Evolutionary conservation across 2,329 filamentous ascomycete species (phyloP).

Genomic region (Xylariaceae sp.): DNA sequence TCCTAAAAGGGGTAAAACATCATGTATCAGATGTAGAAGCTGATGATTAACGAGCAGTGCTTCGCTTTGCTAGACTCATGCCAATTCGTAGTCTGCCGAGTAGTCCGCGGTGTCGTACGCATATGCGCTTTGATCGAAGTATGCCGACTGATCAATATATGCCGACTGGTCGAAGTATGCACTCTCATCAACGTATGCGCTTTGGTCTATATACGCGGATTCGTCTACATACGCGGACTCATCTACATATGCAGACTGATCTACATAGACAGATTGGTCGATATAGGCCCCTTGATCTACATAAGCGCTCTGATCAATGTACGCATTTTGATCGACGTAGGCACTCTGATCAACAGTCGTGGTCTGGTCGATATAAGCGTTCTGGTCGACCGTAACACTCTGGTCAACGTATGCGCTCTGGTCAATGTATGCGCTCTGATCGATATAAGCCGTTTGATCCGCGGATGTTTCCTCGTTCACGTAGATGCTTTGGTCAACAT

Average conservation of each 20-base stretch:
- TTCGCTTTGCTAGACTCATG: not conserved
- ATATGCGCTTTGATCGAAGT: slow-evolving; percentile 5
- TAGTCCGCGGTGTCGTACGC: slow-evolving; percentile 15
- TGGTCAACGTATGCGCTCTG: slow-evolving; percentile 1
- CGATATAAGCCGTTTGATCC: not conserved
- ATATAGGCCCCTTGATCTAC: not conserved
- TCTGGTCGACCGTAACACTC: not conserved
- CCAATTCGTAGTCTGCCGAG: slow-evolving; percentile 9
- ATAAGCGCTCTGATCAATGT: slow-evolving; percentile 7
- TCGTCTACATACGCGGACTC: slow-evolving; percentile 5
- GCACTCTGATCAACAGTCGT: slow-evolving; percentile 6
- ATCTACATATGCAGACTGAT: slow-evolving; percentile 5
- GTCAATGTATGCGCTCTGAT: slow-evolving; percentile 8
- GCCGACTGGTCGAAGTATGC: not conserved
- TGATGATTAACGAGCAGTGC: no score
- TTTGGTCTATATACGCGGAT: slow-evolving; percentile 6
- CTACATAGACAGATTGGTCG: not conserved
- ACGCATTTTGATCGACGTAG: slow-evolving; percentile 1
- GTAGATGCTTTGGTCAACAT: slow-evolving; percentile 10
- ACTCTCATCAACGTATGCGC: slow-evolving; percentile 1
- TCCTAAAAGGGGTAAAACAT: no score
- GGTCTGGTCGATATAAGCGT: slow-evolving; percentile 2
- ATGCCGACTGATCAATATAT: not conserved
- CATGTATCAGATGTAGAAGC: no score
- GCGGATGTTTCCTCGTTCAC: not conserved